A percentile compares a stretch with the other conserved stretches of the same genome.
Evolutionary conservation across 2,329 filamentous ascomycete genomes (phyloP).

Genomic region (Blumeria hordei): DNA sequence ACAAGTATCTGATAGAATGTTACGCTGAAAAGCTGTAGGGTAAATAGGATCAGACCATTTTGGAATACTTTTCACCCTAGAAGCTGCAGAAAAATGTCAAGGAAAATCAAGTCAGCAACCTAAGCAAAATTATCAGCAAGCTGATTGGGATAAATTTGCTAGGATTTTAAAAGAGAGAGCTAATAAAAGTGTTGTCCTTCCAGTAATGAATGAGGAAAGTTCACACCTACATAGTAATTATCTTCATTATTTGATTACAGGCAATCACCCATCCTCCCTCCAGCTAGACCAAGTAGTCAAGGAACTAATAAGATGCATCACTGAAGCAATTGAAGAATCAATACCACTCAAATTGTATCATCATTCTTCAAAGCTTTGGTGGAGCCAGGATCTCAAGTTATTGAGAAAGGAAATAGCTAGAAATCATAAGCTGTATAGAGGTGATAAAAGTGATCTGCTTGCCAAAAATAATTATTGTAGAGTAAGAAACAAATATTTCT

Average conservation of each 20-base stretch:
- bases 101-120: not conserved
- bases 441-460: not conserved
- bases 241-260: not conserved
- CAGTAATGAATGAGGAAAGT: not conserved
- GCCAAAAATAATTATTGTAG: not conserved
- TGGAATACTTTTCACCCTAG: not conserved
- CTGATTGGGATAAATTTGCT: not conserved
- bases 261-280: not conserved
- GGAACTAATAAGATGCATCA: not conserved
- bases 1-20: not conserved
- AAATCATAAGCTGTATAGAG: not conserved
- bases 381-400: not conserved
- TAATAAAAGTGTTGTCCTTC: not conserved
- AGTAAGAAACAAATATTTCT: not conserved
- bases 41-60: not conserved
- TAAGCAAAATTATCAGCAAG: not conserved
- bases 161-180: not conserved
- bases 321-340: not conserved
- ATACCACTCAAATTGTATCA: not conserved
- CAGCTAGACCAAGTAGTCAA: not conserved
- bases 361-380: not conserved
- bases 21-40: not conserved
- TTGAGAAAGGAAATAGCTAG: not conserved
- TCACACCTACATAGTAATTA: too few species aligned
- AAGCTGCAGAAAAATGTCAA: not conserved